These are phyloP conservation scores for Trichoderma sp. DNA, from an alignment of 2,329 filamentous ascomycete species.

Conservation along the genomic window DNA sequence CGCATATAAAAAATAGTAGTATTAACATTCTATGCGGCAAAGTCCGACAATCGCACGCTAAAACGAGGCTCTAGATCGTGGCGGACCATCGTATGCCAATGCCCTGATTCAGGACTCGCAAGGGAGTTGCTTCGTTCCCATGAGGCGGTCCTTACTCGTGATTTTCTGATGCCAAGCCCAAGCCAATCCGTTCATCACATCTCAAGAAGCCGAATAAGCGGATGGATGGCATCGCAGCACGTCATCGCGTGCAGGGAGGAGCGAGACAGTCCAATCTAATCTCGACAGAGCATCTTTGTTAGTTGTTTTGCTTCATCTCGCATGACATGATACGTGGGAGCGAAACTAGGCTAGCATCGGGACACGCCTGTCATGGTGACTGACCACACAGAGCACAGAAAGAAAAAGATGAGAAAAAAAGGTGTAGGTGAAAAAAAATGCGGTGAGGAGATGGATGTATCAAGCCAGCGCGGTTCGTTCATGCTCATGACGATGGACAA, in stretches of 20 bases:
- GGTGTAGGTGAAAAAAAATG: conserved; percentile 14
- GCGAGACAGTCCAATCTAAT: not conserved
- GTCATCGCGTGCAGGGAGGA: conserved; percentile 8
- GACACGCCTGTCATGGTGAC: conserved; percentile 8
- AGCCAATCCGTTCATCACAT: conserved; percentile 1
- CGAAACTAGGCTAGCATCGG: conserved; percentile 22
- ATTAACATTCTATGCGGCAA: not conserved
- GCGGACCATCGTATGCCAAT: not conserved
- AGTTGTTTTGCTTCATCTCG: conserved; percentile 17
- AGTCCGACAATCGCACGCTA: not conserved
- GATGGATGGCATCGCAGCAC: conserved; percentile 1
- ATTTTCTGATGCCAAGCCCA: not conserved
- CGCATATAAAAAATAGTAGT: not conserved
- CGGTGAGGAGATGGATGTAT: conserved; percentile 19
- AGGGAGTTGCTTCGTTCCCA: not conserved
- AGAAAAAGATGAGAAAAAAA: not conserved
- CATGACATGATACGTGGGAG: conserved; percentile 16
- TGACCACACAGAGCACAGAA: not conserved
- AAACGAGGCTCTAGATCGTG: not conserved
- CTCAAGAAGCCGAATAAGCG: conserved; percentile 10
- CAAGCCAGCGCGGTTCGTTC: conserved; percentile 6
- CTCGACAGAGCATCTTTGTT: not conserved
- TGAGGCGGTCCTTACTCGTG: not conserved
- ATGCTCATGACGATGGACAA: conserved; percentile 15
- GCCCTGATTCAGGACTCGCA: not conserved